A percentile compares a stretch with the other conserved stretches of the same genome.
Conservation (phyloP, 1,284 basidiomycete species). For the Cryptococcus jaspeensis region DNA sequence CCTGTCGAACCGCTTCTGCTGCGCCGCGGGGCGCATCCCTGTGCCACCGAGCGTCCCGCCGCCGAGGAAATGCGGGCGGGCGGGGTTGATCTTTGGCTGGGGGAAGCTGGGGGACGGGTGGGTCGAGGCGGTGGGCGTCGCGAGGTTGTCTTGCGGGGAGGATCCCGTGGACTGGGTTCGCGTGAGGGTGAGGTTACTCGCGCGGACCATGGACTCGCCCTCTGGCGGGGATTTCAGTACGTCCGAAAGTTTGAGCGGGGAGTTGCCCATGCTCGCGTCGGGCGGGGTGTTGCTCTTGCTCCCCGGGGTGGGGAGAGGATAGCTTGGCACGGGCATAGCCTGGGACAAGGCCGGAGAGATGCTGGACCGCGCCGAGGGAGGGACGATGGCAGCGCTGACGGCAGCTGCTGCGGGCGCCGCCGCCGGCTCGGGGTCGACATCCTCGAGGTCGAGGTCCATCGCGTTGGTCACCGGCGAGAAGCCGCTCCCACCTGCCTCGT, state of each 20-base stretch:
- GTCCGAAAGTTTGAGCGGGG: conserved; percentile 44
- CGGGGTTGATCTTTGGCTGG: conserved; percentile 38
- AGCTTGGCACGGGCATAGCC: conserved; percentile 31
- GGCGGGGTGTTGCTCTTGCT: conserved; percentile 29
- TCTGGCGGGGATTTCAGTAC: conserved; percentile 45
- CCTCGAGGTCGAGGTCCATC: conserved; percentile 48
- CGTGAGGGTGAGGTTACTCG: conserved; percentile 18
- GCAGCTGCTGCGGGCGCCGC: background rate
- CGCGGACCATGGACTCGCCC: conserved; percentile 11
- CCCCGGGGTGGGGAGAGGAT: conserved; percentile 36
- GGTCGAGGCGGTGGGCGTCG: conserved; percentile 36
- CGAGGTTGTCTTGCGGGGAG: conserved; percentile 33
- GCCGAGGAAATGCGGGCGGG: conserved; percentile 34
- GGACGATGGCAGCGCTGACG: background rate
- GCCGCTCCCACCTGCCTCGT: background rate
- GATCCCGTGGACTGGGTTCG: conserved; percentile 22
- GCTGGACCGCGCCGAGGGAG: conserved; percentile 24
- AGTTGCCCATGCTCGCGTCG: conserved; percentile 14
- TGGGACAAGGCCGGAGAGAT: conserved; percentile 31
- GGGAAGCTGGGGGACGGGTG: conserved; percentile 36
- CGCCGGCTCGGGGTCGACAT: conserved; percentile 17
- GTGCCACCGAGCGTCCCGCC: conserved; percentile 10
- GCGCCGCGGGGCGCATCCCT: conserved; percentile 15
- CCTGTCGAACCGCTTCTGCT: conserved; percentile 41
- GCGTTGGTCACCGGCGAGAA: conserved; percentile 44